Evolutionary conservation across 129 eudicot species (phyloP), one percentile per base, ranked within the genome.

Genomic region (Pulicaria dysenterica): DNA sequence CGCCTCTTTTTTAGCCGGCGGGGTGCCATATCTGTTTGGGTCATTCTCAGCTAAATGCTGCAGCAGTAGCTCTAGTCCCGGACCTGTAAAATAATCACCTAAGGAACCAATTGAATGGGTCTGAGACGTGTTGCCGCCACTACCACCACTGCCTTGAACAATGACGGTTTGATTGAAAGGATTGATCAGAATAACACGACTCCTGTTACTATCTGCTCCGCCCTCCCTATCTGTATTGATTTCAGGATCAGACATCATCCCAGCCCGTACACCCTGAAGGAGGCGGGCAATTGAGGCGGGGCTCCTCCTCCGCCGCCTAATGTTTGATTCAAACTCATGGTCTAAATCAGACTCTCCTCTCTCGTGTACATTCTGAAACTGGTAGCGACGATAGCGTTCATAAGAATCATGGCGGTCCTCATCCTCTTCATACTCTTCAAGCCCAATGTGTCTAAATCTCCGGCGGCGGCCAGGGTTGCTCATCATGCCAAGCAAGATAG

Each of bases 31-130:
- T 77, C 97, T 83, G 72, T 83, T 91, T 2, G 91, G 96, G 77
- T 89, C 96, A 58, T 88, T 91, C 73, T 91, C 97, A 2, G 93
- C 83, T 71, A 91, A 86, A 74, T 91, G 96, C 75, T 91, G 97
- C 46, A 91, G 67, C 73, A 91, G 63, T 70, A 78, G 58, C 64
- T 91, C 97, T 36, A 91, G 71, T 46, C 92, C 97, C 4, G 90
- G 96, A 44, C 97, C 97, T 8, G 91, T 51, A 68, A 91, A 80
- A 58, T 91, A 91, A 77, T 91, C 97, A 10, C 96, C 87, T 40
- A 88, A 77, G 0, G 96, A 88, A 34, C 96, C 96, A n/a, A 80
- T 75, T 0, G 89, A 70, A 78, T 78, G 82, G 24, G 77, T 79
- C 66, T 76, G 86, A 17, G 81, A 67, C 56, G 74, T 37, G 53